Percentiles rank a stretch among this genome's conserved stretches.
These are phyloP conservation scores for Cladosporium halotolerans DNA, from an alignment of 2,329 filamentous ascomycete genomes.

Conservation along the genomic window DNA sequence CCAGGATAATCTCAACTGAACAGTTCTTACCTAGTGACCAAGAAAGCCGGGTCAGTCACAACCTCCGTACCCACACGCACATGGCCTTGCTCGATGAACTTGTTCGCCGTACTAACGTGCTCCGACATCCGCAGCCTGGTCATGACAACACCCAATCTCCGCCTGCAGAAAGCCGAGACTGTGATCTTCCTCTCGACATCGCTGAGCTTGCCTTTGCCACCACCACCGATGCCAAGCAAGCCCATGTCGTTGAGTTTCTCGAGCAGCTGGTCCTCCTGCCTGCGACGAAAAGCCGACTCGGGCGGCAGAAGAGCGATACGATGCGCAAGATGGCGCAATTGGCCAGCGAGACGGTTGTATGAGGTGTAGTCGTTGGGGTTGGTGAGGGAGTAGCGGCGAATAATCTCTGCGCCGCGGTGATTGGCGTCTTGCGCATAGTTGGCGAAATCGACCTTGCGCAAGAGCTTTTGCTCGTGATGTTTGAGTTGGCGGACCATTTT, in stretches of 20 bases:
- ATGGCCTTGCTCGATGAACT: conserved; percentile 90
- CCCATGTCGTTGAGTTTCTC: conserved; percentile 94
- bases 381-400: conserved; percentile 84
- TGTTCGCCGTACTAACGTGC: conserved; percentile 70
- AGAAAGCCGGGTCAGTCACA: conserved; percentile 80
- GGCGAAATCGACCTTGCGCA: conserved; percentile 87
- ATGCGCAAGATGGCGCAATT: conserved; percentile 85
- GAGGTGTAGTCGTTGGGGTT: conserved; percentile 76
- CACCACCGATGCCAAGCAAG: conserved; percentile 64
- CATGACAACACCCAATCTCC: conserved; percentile 85
- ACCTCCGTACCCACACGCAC: conserved; percentile 87
- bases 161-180: conserved; percentile 78
- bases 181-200: conserved; percentile 80
- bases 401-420: conserved; percentile 75
- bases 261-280: conserved; percentile 80
- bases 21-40: conserved; percentile 58
- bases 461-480: conserved; percentile 92
- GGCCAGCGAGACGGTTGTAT: conserved; percentile 46
- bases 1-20: not conserved
- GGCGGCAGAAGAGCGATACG: conserved; percentile 75
- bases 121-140: conserved; percentile 86
- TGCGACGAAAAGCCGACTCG: conserved; percentile 68
- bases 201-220: conserved; percentile 54
- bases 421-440: conserved; percentile 73
- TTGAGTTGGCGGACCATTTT: conserved; percentile 93